Conservation (phyloP, 2,329 filamentous ascomycete species). For the Fonsecaea multimorphosa region DNA sequence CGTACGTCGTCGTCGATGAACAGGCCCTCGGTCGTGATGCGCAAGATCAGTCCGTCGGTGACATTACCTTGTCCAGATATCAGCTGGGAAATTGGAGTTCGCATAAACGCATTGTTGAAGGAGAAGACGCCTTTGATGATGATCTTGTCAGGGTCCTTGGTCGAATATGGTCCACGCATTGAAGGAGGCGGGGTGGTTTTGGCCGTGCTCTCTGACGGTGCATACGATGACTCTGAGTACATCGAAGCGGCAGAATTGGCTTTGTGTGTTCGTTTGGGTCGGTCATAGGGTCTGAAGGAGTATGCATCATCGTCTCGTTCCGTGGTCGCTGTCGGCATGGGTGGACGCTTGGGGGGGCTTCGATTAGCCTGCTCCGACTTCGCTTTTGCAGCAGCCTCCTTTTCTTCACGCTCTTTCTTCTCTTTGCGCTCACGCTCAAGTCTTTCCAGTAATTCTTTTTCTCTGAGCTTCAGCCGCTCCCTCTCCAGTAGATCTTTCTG, state of each 20-base stretch:
- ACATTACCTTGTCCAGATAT: constrained; percentile 83
- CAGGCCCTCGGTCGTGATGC: constrained; percentile 89
- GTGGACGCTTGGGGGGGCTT: constrained; percentile 43
- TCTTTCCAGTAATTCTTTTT: constrained; percentile 39
- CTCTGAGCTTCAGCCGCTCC: constrained; percentile 37
- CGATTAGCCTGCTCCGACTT: constrained; percentile 63
- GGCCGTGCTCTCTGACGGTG: constrained; percentile 80
- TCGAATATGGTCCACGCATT: constrained; percentile 77
- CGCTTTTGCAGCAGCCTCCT: constrained; percentile 42
- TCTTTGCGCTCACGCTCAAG: constrained; percentile 43
- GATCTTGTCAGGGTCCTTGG: constrained; percentile 93
- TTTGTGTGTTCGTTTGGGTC: constrained; percentile 64
- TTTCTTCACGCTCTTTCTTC: constrained; percentile 44
- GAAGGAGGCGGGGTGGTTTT: constrained; percentile 84
- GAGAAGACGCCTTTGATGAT: constrained; percentile 91
- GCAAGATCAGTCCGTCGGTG: constrained; percentile 88
- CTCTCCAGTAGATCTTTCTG: constrained; percentile 36
- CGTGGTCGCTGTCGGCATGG: constrained; percentile 47
- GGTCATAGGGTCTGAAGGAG: constrained; percentile 79
- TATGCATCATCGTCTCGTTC: constrained; percentile 65
- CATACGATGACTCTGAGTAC: constrained; percentile 85
- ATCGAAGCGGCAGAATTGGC: constrained; percentile 70
- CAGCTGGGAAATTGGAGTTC: constrained; percentile 88
- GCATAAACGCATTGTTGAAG: constrained; percentile 87
- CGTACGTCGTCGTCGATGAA: constrained; percentile 97